Evolutionary conservation across 441 rosid species (phyloP).

Genomic region (Eruca vesicaria): DNA sequence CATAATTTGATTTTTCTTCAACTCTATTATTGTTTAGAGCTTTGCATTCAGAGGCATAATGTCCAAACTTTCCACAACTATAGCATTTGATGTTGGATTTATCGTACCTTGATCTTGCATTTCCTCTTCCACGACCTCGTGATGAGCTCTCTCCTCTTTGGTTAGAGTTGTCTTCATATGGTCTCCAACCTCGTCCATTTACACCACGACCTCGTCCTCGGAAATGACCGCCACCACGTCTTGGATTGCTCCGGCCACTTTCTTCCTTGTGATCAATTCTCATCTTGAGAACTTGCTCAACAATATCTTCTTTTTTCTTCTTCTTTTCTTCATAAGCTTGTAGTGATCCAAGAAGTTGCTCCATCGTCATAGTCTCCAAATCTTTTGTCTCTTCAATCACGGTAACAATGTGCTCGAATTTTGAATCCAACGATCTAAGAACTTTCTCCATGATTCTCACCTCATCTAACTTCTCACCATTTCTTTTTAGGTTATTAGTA

Average conservation of each 20-base stretch:
- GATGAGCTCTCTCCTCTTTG: too few relatives aligned
- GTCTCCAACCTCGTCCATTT: too few relatives aligned
- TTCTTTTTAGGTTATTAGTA: too few relatives aligned
- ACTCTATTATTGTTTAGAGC: neutral
- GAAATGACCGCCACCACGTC: neutral
- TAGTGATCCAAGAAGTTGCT: neutral
- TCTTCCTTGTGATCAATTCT: too few relatives aligned
- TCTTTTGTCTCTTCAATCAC: neutral
- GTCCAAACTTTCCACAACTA: neutral
- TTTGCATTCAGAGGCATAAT: neutral
- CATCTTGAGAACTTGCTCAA: neutral
- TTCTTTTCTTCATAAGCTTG: neutral
- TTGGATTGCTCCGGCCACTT: neutral
- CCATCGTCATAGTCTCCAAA: neutral
- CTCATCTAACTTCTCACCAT: neutral
- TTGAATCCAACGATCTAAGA: neutral
- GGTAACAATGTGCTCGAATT: neutral
- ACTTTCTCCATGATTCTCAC: too few relatives aligned
- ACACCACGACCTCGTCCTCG: too few relatives aligned
- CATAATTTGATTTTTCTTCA: too few relatives aligned
- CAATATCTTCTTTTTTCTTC: neutral
- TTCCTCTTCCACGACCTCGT: neutral
- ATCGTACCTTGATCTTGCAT: neutral
- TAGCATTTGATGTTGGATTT: neutral
- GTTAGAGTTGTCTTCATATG: too few relatives aligned